These are phyloP conservation scores for Cyathus striatus DNA, from an alignment of 768 basidiomycete genomes.

Conservation along the genomic window DNA sequence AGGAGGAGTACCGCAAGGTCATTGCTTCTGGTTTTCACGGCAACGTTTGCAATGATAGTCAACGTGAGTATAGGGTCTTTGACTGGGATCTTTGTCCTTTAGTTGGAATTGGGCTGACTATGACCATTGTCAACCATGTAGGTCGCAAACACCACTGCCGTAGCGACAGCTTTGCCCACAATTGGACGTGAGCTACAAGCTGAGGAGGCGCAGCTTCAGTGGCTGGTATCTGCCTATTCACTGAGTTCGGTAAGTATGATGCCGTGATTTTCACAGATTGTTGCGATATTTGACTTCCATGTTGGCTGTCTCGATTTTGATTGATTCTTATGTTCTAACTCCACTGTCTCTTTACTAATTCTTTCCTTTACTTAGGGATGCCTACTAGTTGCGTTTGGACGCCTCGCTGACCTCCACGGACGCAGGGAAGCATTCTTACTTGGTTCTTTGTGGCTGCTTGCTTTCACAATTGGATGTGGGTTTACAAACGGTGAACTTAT, in stretches of 20 bases:
- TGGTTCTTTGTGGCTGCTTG: conserved; percentile 49
- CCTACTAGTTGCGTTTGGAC: conserved; percentile 68
- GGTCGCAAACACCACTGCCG: conserved; percentile 39
- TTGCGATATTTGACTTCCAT: background rate
- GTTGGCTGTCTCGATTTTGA: background rate
- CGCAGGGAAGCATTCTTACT: conserved; percentile 61
- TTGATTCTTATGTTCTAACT: background rate
- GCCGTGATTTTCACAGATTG: background rate
- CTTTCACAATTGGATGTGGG: conserved; percentile 59
- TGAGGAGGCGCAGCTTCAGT: conserved; percentile 50
- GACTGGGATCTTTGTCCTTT: background rate
- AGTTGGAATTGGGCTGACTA: background rate
- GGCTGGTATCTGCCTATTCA: conserved; percentile 63
- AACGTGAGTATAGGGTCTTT: no score
- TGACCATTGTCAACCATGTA: conserved; percentile 9
- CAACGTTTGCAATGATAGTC: conserved; percentile 11
- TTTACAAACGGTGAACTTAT: conserved; percentile 45
- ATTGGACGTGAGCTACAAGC: conserved; percentile 48
- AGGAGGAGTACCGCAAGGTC: no score
- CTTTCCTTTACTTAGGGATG: conserved; percentile 49
- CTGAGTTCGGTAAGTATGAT: conserved; percentile 49
- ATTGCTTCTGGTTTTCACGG: no score
- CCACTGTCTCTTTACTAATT: background rate
- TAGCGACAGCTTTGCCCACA: conserved; percentile 46
- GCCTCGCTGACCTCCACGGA: conserved; percentile 79